A percentile compares a stretch with the other conserved stretches of the same genome.
Evolutionary conservation across 805 yeast genomes (phyloP).

Genomic region (Suhomyces sp.): DNA sequence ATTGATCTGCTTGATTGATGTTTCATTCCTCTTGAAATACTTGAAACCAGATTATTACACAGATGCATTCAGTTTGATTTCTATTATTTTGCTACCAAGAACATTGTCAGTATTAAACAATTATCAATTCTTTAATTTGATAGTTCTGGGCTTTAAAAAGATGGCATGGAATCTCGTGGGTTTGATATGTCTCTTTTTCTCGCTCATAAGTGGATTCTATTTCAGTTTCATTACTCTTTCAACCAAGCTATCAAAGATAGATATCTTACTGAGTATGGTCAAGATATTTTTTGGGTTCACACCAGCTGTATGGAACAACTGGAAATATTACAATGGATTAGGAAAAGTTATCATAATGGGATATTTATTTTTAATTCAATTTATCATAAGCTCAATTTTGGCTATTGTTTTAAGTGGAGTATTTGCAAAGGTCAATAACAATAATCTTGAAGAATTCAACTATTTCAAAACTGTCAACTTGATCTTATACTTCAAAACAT

Average conservation of each 20-base stretch:
- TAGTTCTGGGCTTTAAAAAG: conserved; percentile 48
- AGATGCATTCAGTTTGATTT: conserved; percentile 41
- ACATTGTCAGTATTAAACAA: conserved; percentile 50
- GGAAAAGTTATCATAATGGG: conserved; percentile 50
- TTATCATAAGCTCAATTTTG: conserved; percentile 52
- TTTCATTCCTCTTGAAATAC: conserved; percentile 26
- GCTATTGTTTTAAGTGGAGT: conserved; percentile 52
- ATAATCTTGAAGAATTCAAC: conserved; percentile 39
- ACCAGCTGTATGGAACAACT: conserved; percentile 58
- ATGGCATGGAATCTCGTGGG: conserved; percentile 53
- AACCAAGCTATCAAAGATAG: conserved; percentile 41
- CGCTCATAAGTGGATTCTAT: conserved; percentile 55
- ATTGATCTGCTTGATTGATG: conserved; percentile 39
- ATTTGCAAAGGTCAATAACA: conserved; percentile 31
- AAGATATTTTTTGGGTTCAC: conserved; percentile 58
- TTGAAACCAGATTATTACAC: conserved; percentile 20
- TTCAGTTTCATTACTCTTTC: conserved; percentile 50
- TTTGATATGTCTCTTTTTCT: conserved; percentile 46
- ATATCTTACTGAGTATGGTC: conserved; percentile 51
- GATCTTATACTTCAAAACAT: conserved; percentile 35
- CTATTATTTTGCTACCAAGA: conserved; percentile 51
- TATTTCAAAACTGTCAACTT: conserved; percentile 41
- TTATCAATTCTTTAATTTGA: conserved; percentile 51
- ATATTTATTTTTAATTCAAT: conserved; percentile 54
- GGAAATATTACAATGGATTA: conserved; percentile 47